Conservation (phyloP, 2,329 filamentous ascomycete genomes). For the Metarhizium album region DNA sequence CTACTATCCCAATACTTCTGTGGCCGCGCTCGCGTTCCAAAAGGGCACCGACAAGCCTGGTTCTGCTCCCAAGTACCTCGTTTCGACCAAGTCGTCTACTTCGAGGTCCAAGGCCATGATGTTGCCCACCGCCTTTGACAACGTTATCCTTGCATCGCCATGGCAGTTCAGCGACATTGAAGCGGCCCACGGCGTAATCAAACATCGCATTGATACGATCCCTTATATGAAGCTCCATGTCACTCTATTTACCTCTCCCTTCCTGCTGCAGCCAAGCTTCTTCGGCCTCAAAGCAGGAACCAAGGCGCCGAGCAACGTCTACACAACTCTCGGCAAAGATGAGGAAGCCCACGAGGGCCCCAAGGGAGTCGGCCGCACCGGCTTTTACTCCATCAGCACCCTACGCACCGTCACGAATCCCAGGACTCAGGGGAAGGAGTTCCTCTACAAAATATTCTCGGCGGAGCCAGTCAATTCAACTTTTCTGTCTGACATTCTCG, state of each 20-base stretch:
- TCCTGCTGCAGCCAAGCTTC: slow-evolving; percentile 56
- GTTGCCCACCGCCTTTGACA: slow-evolving; percentile 55
- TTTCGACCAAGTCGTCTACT: slow-evolving; percentile 26
- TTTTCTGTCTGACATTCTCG: slow-evolving; percentile 44
- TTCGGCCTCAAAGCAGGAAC: slow-evolving; percentile 56
- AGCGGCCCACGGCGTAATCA: slow-evolving; percentile 53
- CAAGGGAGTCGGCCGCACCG: slow-evolving; percentile 57
- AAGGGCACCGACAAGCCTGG: slow-evolving; percentile 29
- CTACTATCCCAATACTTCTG: slow-evolving; percentile 55
- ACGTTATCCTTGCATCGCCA: slow-evolving; percentile 73
- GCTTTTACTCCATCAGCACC: slow-evolving; percentile 80
- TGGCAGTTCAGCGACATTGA: slow-evolving; percentile 69
- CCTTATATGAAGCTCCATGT: slow-evolving; percentile 82
- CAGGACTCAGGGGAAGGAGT: slow-evolving; percentile 39
- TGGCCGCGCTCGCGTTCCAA: slow-evolving; percentile 47
- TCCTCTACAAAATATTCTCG: slow-evolving; percentile 57
- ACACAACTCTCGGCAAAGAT: slow-evolving; percentile 65
- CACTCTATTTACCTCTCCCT: slow-evolving; percentile 74
- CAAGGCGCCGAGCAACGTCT: slow-evolving; percentile 59
- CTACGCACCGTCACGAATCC: slow-evolving; percentile 55
- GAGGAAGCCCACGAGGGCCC: slow-evolving; percentile 40
- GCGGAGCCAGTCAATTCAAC: slow-evolving; percentile 38
- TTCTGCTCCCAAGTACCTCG: slow-evolving; percentile 33
- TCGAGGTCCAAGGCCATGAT: slow-evolving; percentile 19
- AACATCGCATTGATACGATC: slow-evolving; percentile 61